Percentiles rank a stretch among this genome's conserved stretches.
phyloP scores from a whole-genome alignment of 2,329 filamentous ascomycete genomes.

The Talaromyces sp. region DNA sequence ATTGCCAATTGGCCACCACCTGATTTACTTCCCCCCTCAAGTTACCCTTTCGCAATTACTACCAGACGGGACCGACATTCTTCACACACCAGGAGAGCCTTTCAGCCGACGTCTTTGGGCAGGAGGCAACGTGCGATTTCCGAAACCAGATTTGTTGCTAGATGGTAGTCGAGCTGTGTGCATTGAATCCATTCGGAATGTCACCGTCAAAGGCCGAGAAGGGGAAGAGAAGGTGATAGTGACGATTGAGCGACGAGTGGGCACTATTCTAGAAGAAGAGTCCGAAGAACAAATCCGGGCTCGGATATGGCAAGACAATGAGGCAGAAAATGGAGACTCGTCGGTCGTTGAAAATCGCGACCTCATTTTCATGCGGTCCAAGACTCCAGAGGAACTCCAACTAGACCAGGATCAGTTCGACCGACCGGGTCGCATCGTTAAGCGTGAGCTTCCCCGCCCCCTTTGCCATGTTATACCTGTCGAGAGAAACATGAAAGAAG shows the following conservation, averaged over 20 bases:
- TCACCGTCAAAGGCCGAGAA: slow-evolving; percentile 52
- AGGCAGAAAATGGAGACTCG: slow-evolving; percentile 46
- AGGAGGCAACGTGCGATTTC: slow-evolving; percentile 70
- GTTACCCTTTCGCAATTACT: slow-evolving; percentile 65
- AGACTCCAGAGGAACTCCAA: slow-evolving; percentile 41
- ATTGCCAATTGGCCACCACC: slow-evolving; percentile 66
- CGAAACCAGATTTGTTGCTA: slow-evolving; percentile 32
- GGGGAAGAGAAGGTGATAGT: slow-evolving; percentile 64
- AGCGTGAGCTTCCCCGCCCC: slow-evolving; percentile 27
- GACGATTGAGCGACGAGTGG: slow-evolving; percentile 59
- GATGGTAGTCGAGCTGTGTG: slow-evolving; percentile 46
- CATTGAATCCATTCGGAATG: slow-evolving; percentile 52
- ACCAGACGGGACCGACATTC: slow-evolving; percentile 80
- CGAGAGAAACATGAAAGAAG: slow-evolving; percentile 1
- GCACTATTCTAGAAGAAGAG: slow-evolving; percentile 42
- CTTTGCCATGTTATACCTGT: background rate
- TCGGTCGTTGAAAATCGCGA: slow-evolving; percentile 61
- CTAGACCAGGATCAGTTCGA: slow-evolving; percentile 28
- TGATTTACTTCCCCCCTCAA: slow-evolving; percentile 82
- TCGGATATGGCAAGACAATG: slow-evolving; percentile 49
- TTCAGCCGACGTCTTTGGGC: slow-evolving; percentile 87
- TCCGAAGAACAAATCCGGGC: slow-evolving; percentile 37
- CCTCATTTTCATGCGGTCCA: slow-evolving; percentile 65
- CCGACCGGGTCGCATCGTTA: slow-evolving; percentile 33
- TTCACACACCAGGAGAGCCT: slow-evolving; percentile 72